Evolutionary conservation across 1,284 basidiomycete genomes (phyloP).

Genomic region (Neolentinus lepideus): DNA sequence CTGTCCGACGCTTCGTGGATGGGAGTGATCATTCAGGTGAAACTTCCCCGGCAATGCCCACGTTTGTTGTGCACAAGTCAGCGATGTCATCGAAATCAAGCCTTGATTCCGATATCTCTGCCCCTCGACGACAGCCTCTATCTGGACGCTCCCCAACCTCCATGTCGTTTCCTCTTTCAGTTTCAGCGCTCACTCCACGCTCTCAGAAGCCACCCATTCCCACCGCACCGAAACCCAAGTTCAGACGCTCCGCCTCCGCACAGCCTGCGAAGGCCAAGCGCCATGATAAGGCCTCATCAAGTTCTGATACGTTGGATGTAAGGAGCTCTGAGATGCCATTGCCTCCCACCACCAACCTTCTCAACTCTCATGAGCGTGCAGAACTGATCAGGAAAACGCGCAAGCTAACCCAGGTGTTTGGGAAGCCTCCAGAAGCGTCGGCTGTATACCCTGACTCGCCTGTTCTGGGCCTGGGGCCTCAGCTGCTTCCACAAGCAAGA

Average conservation of each 20-base stretch:
- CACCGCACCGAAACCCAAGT: conserved; percentile 16
- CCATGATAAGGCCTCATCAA: conserved; percentile 9
- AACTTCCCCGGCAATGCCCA: not conserved
- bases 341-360: conserved; percentile 61
- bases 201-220: conserved; percentile 13
- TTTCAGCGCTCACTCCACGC: not conserved
- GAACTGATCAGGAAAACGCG: conserved; percentile 66
- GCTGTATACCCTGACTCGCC: conserved; percentile 8
- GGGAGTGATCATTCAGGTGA: not conserved
- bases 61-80: not conserved
- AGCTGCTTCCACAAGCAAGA: not conserved
- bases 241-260: conserved; percentile 9
- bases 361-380: conserved; percentile 59
- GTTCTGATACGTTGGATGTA: not conserved
- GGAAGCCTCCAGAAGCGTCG: conserved; percentile 43
- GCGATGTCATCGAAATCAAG: not conserved
- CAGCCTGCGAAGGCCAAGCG: conserved; percentile 14
- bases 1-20: not conserved
- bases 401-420: conserved; percentile 76
- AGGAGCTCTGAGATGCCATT: conserved; percentile 5
- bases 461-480: not conserved
- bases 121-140: conserved; percentile 1
- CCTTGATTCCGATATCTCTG: conserved; percentile 1
- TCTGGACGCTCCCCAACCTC: conserved; percentile 1
- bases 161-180: not conserved